Conservation (phyloP, 2,329 filamentous ascomycete species). For the Pseudocercospora crystallina region DNA sequence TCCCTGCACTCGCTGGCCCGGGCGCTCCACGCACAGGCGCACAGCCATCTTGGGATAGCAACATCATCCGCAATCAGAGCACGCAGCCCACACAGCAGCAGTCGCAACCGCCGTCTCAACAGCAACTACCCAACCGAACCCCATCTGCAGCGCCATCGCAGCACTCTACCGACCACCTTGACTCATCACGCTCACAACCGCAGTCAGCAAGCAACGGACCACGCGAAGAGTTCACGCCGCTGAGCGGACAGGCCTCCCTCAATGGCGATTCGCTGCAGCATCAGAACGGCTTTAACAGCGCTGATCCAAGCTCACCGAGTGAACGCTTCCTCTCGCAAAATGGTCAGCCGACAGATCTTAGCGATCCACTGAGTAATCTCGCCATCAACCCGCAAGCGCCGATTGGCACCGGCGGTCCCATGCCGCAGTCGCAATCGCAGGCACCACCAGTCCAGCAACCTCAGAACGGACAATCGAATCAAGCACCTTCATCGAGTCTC, state of each 20-base stretch:
- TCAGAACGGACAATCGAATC: conserved; percentile 18
- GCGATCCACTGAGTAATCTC: too few relatives aligned
- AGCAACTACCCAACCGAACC: conserved; percentile 35
- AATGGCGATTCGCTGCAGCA: conserved; percentile 37
- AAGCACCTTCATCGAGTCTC: conserved; percentile 37
- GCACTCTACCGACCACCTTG: conserved; percentile 56
- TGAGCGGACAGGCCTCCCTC: conserved; percentile 52
- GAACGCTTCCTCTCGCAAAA: conserved; percentile 21
- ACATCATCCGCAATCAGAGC: conserved; percentile 52
- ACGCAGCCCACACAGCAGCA: conserved; percentile 27
- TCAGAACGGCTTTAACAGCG: conserved; percentile 25
- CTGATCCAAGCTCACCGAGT: conserved; percentile 26
- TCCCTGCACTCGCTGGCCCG: conserved; percentile 60
- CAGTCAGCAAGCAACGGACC: conserved; percentile 21
- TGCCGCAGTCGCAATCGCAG: conserved; percentile 11
- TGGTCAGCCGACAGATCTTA: conserved; percentile 26
- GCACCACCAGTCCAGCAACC: conserved; percentile 6
- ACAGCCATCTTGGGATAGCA: conserved; percentile 54
- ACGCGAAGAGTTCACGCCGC: conserved; percentile 62
- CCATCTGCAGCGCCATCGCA: conserved; percentile 44
- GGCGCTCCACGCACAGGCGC: conserved; percentile 56
- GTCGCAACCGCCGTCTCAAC: conserved; percentile 41
- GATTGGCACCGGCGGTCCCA: conserved; percentile 22
- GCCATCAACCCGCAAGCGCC: conserved; percentile 24
- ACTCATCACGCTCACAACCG: conserved; percentile 50